Evolutionary conservation across 1,139 yeast species (phyloP), one percentile per base, ranked within the genome.

Genomic region (Pneumocystis jirovecii): DNA sequence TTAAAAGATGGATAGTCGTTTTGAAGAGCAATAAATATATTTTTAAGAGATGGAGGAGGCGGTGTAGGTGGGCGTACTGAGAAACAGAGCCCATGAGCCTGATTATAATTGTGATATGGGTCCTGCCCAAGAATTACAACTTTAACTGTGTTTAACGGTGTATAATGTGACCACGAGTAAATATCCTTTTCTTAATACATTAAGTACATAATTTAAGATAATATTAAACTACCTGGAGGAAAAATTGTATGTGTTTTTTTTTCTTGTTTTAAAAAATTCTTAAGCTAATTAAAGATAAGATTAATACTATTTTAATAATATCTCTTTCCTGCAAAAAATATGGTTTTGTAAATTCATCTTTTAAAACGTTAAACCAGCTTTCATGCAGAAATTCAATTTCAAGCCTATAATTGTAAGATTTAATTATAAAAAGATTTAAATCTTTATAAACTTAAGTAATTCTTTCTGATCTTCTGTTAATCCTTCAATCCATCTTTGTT

Each of bases 11-110:
- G 87, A 71, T 85, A 93, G 73, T 90, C 95, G 45, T 78, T 80
- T 64, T 80, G 77, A 21, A 93, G 76, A 17, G 89, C 85, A 73
- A 90, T 93, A 78, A 86, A 95, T 66, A 93, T 95, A 73, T 93
- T 93, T 65, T 83, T 80, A 69, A 93, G 78, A 1, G 97, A 89
- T 0, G 99, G 98, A 1, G 99, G 99, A 0, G 96, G 83, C 4
- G 79, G 82, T 0, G 89, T 85, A 1, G 96, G 96, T 44, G 88
- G 86, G 64, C 84, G 80, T 1, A 93, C 98, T 15, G 95, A 87
- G 72, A 93, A 93, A 4, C 98, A 97, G 39, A 93, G 78, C 0
- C 99, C 99, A 72, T 93, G 98, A 0, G 99, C 99, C 74, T 93
- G 98, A 71, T 88, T 87, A 70, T 76, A 76, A 73, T 90, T 90